phyloP scores from a whole-genome alignment of 164 flowering plant genomes.

The Buxus sempervirens region DNA sequence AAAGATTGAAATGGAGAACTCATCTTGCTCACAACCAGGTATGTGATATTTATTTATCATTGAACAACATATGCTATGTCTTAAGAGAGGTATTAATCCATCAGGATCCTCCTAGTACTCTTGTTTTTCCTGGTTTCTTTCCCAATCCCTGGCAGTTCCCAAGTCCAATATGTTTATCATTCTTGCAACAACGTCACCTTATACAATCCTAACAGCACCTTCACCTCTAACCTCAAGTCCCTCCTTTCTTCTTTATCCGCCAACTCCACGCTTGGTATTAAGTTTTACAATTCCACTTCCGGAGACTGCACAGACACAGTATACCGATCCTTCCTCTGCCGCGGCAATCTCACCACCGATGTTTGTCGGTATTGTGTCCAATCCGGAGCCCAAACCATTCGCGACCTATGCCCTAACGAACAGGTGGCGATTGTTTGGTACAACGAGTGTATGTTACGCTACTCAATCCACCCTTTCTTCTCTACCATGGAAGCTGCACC shows the following conservation, averaged over 20 bases:
- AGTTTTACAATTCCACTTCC: slow-evolving; percentile 11
- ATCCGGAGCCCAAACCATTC: not conserved
- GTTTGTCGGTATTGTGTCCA: slow-evolving; percentile 22
- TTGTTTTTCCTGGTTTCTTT: not conserved
- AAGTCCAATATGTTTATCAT: not conserved
- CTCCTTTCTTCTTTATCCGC: slow-evolving; percentile 17
- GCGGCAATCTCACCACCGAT: slow-evolving; percentile 19
- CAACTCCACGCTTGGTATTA: not conserved
- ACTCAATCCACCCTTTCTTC: slow-evolving; percentile 20
- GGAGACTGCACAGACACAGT: slow-evolving; percentile 12
- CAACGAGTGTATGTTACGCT: slow-evolving; percentile 32
- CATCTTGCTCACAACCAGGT: too few species aligned
- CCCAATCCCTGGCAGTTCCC: not conserved
- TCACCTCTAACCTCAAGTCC: slow-evolving; percentile 12
- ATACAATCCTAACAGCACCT: slow-evolving; percentile 6
- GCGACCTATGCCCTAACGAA: slow-evolving; percentile 14
- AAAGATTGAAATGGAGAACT: too few species aligned
- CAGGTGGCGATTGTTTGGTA: slow-evolving; percentile 20
- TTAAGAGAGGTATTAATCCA: too few species aligned
- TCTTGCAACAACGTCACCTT: not conserved
- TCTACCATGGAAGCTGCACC: not conserved
- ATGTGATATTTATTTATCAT: too few species aligned
- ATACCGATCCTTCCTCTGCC: slow-evolving; percentile 20
- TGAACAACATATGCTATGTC: too few species aligned
- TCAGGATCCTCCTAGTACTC: not conserved